These are phyloP conservation scores for Ophiostoma piceae DNA, from an alignment of 2,329 filamentous ascomycete species.

Conservation along the genomic window DNA sequence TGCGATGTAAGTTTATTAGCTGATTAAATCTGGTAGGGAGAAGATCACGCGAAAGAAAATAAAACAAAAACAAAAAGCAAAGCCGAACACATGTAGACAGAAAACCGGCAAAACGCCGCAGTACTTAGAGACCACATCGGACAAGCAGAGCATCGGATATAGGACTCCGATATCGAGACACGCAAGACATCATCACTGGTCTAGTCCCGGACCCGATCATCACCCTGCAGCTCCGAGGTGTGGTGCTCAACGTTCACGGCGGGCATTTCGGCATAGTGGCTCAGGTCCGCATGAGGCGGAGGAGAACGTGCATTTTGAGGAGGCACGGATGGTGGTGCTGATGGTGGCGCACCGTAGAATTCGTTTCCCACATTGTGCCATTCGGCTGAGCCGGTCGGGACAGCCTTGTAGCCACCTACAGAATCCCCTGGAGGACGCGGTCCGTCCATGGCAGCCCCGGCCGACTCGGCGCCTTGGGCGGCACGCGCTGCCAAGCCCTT, in stretches of 20 bases:
- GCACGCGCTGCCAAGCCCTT: constrained; percentile 23
- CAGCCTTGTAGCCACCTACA: background rate
- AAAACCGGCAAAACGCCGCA: too few species aligned
- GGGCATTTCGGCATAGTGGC: background rate
- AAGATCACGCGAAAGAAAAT: too few species aligned
- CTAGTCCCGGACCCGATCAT: background rate
- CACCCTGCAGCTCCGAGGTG: background rate
- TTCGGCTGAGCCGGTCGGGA: background rate
- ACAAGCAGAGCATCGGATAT: too few species aligned
- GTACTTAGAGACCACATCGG: too few species aligned
- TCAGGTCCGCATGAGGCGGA: background rate
- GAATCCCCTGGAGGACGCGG: too few species aligned
- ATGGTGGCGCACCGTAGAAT: background rate
- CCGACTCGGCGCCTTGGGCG: background rate
- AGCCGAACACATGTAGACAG: too few species aligned
- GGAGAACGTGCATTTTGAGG: background rate
- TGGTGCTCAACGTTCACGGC: background rate
- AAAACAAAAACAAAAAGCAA: background rate
- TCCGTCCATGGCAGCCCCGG: background rate
- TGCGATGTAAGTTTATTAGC: too few species aligned
- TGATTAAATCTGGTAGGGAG: too few species aligned
- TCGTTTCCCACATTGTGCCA: background rate
- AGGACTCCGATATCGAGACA: too few species aligned
- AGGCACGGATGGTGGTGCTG: background rate
- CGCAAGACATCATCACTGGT: too few species aligned